Base-by-base conservation (phyloP, 371 early-diverging fungal genomes). In the Mucor irregularis region DNA sequence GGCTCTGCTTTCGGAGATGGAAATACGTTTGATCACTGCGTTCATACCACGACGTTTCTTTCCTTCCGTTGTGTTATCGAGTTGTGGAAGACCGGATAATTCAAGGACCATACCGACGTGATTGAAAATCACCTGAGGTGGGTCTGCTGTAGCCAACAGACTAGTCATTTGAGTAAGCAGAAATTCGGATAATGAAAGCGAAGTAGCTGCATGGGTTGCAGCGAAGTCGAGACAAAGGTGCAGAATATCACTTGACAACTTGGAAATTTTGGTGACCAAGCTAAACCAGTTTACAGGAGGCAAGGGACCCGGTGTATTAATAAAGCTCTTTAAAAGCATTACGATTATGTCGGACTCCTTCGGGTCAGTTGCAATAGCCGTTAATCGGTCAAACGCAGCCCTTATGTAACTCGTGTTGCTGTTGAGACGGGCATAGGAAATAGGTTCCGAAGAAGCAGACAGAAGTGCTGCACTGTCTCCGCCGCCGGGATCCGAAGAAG, bases 221-320 rank as follows among this genome's bases (percentile, higher is more conserved):
- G 85, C 82, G 69, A 84, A 66, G 0, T 34, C 45, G 11, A 82
- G 63, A n/a, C 75, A 71, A 1, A 67, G 31, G 0, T 30, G 25
- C 14, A 56, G 62, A 11, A 73, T 25, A 1, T 24, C 16, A 0
- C 61, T 56, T 13, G 76, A 72, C 9, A 71, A 16, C 8, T 58
- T 60, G 5, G 74, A 61, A 8, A 78, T 25, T 10, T 69, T 66
- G 1, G 55, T 61, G 31, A 82, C 39, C 13, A 81, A 28, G 0
- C 60, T 64, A 52, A 79, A 82, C 85, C 85, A 84, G 37, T 84
- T 82, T 8, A 84, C 85, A 0, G 82, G 71, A 7, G 85, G 83
- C 17, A 84, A 58, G 1, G 85, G 83, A 0, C 81, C 76, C 0
- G 78, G 74, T 9, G 73, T 71, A 0, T 62, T 48, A n/a, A 62